Evolutionary conservation across 257 asterid species (phyloP).

Genomic region (Primulina eburnea): DNA sequence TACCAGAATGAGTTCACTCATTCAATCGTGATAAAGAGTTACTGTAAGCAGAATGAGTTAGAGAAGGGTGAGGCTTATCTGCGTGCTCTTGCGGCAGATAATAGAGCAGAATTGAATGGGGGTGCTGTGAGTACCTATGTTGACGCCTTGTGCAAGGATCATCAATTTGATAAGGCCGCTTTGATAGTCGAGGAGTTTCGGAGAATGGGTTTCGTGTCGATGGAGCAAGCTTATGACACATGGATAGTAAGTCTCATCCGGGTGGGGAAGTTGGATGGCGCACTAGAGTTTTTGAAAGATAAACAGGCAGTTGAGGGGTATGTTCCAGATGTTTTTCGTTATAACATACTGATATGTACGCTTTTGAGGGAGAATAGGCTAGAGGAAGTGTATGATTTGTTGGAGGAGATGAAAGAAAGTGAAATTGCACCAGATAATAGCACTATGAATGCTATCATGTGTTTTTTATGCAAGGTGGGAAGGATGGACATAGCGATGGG

Average conservation of each 20-base stretch:
- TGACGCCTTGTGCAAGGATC: conserved; percentile 58
- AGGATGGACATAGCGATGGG: conserved; percentile 61
- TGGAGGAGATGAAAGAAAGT: conserved; percentile 69
- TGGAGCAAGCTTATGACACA: conserved; percentile 57
- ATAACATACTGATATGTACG: conserved; percentile 51
- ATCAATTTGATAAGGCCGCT: conserved; percentile 55
- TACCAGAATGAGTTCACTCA: conserved; percentile 47
- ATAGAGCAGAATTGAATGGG: conserved; percentile 34
- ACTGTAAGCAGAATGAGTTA: conserved; percentile 52
- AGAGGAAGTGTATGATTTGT: conserved; percentile 62
- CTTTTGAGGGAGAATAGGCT: conserved; percentile 72
- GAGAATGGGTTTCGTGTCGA: conserved; percentile 36
- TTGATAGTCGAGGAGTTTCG: conserved; percentile 49
- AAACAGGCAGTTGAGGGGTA: conserved; percentile 52
- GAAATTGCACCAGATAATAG: conserved; percentile 50
- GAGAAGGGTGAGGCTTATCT: conserved; percentile 60
- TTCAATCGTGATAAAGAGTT: conserved; percentile 57
- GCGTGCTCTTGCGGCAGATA: conserved; percentile 31
- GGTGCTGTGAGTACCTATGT: conserved; percentile 48
- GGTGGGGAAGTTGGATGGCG: conserved; percentile 64
- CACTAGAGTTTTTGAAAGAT: conserved; percentile 59
- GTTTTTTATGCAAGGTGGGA: conserved; percentile 83
- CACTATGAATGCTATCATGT: conserved; percentile 70
- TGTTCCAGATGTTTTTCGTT: conserved; percentile 65
- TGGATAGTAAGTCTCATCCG: conserved; percentile 60